Evolutionary conservation across 805 yeast genomes (phyloP), one percentile per base, ranked within the genome.

Genomic region (Suhomyces xylopsoci): DNA sequence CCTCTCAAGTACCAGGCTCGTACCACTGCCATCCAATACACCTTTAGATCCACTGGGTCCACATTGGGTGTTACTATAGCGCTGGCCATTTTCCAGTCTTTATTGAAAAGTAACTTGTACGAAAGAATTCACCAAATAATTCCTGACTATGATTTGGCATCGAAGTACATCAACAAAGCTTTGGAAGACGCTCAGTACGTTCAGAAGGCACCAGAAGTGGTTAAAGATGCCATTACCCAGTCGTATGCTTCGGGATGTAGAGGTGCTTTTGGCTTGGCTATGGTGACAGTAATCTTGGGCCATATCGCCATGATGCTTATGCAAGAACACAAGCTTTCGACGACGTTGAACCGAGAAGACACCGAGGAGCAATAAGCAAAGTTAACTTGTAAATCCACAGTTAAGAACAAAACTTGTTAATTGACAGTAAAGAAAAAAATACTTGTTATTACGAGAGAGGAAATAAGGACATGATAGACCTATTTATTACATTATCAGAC

Each of bases 21-120:
- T 19, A 87, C 93, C 2, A 91, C 97, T 0, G 88, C 96, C 0
- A 88, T 92, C 53, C 96, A 90, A 63, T 91, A 92, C 66, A 91
- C 92, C 0, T 90, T 88, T 73, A 78, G 96, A 62, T 85, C 93
- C 8, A 85, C 91, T 0, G 96, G 96, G 0, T 86, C 93, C n/a
- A 87, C 94, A 0, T 68, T 89, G 47, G 96, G 96, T 38, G 91
- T 90, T 14, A 74, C 92, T 1, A 59, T 84, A 10, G 84, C 88
- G 0, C 79, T 87, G 19, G 84, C 90, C 3, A 73, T 86, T 25
- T 87, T 87, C 71, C 87, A 83, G 61, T 73, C 74, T 48, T 63
- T 73, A 8, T 71, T 86, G 50, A 56, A 60, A 20, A 32, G 47
- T 5, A 51, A 53, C n/a, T 60, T 76, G 55, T 47, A 40, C n/a